Evolutionary conservation across 805 yeast species (phyloP).

Genomic region (Groenewaldozyma salmanticensis): DNA sequence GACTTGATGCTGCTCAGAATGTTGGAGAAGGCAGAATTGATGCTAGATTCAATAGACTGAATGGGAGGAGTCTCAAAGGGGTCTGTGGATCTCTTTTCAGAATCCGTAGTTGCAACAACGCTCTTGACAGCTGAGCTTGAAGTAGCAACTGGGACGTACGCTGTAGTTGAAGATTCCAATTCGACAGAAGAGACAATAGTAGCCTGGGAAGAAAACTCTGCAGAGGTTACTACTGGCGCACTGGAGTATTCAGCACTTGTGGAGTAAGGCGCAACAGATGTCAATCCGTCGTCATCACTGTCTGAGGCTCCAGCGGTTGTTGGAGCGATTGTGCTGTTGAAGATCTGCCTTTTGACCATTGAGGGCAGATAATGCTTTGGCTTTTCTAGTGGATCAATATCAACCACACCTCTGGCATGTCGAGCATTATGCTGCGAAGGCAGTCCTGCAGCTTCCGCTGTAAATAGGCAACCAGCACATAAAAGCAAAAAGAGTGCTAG

Average conservation of each 20-base stretch:
- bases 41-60: slow-evolving; percentile 9
- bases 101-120: background rate
- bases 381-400: background rate
- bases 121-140: background rate
- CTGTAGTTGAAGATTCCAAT: background rate
- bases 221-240: background rate
- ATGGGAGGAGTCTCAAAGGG: background rate
- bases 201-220: too few species aligned
- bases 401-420: background rate
- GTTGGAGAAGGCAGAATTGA: slow-evolving; percentile 16
- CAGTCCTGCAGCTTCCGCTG: too few species aligned
- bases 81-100: background rate
- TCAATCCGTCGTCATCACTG: background rate
- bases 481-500: too few species aligned
- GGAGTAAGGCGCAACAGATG: background rate
- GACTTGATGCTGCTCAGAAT: slow-evolving; percentile 11
- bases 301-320: background rate
- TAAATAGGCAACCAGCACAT: too few species aligned
- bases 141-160: background rate
- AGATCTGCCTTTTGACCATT: background rate
- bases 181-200: background rate
- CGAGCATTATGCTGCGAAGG: background rate
- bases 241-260: background rate
- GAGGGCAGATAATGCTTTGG: background rate
- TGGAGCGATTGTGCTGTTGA: background rate